Percentiles rank a stretch among this genome's conserved stretches.
phyloP scores from a whole-genome alignment of 2,329 filamentous ascomycete genomes.

The Xylariaceae sp. region DNA sequence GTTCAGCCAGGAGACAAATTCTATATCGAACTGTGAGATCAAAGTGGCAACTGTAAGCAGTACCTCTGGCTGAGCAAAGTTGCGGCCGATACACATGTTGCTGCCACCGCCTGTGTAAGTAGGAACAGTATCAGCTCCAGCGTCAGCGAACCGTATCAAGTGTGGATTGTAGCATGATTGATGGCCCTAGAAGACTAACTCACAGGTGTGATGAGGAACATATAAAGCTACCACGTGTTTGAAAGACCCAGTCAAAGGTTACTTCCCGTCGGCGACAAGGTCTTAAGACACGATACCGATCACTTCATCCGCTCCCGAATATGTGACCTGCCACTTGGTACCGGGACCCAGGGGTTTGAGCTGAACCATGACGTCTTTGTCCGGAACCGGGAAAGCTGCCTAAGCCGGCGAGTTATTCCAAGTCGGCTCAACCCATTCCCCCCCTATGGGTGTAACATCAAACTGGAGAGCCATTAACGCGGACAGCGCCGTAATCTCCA shows the following conservation, averaged over 20 bases:
- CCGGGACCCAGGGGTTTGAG: neutral
- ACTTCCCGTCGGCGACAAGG: neutral
- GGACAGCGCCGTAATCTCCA: neutral
- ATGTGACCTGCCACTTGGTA: neutral
- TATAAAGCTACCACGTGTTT: neutral
- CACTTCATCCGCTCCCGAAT: neutral
- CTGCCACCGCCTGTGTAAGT: constrained; percentile 31
- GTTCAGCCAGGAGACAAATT: constrained; percentile 23
- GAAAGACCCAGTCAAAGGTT: neutral
- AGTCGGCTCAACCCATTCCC: too few relatives aligned
- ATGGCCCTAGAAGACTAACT: neutral
- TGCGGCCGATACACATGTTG: constrained; percentile 34
- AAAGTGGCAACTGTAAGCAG: constrained; percentile 31
- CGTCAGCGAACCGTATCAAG: too few relatives aligned
- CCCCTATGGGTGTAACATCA: too few relatives aligned
- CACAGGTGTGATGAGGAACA: neutral
- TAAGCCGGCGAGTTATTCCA: too few relatives aligned
- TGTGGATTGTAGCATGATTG: too few relatives aligned
- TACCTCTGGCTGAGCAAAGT: constrained; percentile 38
- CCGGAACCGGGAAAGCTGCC: too few relatives aligned
- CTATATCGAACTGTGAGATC: constrained; percentile 28
- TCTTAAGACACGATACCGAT: neutral
- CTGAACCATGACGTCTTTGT: too few relatives aligned
- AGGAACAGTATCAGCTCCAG: too few relatives aligned
- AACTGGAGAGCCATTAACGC: too few relatives aligned